These are phyloP conservation scores for Prunus dulcis DNA, from an alignment of 306 rosid genomes.

Conservation along the genomic window DNA sequence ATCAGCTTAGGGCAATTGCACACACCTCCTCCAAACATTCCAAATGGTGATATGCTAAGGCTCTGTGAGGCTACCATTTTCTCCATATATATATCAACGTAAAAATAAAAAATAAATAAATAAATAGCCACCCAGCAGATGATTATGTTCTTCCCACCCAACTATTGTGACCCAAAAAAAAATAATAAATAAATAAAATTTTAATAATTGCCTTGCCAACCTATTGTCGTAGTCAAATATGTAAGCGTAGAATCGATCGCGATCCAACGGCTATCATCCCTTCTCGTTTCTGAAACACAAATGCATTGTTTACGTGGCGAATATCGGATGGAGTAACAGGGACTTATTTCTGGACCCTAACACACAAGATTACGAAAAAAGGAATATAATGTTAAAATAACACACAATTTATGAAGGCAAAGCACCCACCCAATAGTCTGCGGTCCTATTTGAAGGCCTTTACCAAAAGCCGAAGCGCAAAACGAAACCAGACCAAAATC, in stretches of 20 bases:
- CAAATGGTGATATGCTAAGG: conserved; percentile 5
- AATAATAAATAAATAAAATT: neutral
- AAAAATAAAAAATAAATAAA: neutral
- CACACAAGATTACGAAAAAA: neutral
- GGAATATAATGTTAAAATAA: neutral
- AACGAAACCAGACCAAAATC: neutral
- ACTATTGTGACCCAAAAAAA: neutral
- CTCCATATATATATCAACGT: neutral
- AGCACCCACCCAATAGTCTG: neutral
- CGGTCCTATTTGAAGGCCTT: neutral
- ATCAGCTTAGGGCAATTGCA: neutral
- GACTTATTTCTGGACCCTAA: neutral
- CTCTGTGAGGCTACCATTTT: conserved; percentile 44
- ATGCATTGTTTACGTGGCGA: neutral
- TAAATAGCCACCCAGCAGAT: neutral
- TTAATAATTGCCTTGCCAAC: neutral
- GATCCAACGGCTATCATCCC: neutral
- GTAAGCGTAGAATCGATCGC: neutral
- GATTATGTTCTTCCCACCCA: neutral
- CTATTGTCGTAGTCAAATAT: neutral
- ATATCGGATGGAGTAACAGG: neutral
- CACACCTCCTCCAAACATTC: conserved; percentile 15
- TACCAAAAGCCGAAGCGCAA: neutral
- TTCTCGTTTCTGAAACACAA: neutral
- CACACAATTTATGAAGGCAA: neutral